Evolutionary conservation across 148 eudicot genomes (phyloP).

Genomic region (Tetragonia tetragonoides): DNA sequence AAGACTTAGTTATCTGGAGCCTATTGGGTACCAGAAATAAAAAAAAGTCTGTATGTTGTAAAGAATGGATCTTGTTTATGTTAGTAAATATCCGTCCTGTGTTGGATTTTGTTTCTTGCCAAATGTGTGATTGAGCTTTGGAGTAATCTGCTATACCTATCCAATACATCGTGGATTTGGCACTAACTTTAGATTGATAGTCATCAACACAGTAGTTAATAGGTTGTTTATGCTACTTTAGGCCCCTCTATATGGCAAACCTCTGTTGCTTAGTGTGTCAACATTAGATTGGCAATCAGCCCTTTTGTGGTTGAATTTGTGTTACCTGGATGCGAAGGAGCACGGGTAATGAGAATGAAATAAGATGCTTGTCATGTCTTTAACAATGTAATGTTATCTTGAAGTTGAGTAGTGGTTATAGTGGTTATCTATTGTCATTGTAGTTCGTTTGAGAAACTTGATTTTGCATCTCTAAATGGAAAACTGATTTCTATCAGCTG

Average conservation of each 20-base stretch:
- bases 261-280: not conserved
- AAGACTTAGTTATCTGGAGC: not conserved
- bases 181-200: not conserved
- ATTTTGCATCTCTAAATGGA: not conserved
- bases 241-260: not conserved
- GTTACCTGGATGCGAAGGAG: not conserved
- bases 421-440: no score
- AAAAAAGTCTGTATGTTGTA: not conserved
- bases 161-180: not conserved
- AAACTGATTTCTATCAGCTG: not conserved
- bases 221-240: not conserved
- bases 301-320: not conserved
- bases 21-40: not conserved
- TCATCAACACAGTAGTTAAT: not conserved
- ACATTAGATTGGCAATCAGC: not conserved
- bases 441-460: not conserved
- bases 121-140: not conserved
- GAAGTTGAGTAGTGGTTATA: not conserved
- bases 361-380: not conserved
- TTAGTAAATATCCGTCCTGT: not conserved
- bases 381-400: not conserved
- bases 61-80: not conserved
- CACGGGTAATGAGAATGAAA: not conserved
- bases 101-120: slow-evolving; percentile 1
- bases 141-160: not conserved